Conservation (phyloP, 2,329 filamentous ascomycete genomes). For the Capronia americana region DNA sequence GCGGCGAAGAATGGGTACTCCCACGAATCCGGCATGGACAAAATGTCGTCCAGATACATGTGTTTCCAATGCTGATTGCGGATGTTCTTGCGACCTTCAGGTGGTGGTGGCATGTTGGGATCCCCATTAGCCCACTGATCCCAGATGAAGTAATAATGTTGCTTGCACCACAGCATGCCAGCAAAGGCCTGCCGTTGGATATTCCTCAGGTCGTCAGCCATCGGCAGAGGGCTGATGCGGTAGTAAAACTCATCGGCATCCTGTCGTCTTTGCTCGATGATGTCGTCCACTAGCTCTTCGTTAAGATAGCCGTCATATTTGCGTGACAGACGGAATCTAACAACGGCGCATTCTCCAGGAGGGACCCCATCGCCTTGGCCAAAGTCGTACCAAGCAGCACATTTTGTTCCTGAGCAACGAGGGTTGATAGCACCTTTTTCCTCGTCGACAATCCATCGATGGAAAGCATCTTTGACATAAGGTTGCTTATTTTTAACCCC, state of each 20-base stretch:
- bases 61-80: constrained; percentile 93
- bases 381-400: constrained; percentile 89
- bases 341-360: constrained; percentile 91
- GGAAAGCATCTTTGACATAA: constrained; percentile 96
- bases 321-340: constrained; percentile 85
- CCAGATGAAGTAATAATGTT: constrained; percentile 96
- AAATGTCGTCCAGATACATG: constrained; percentile 89
- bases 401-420: constrained; percentile 79
- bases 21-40: constrained; percentile 99
- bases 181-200: constrained; percentile 94
- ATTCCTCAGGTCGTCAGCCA: constrained; percentile 91
- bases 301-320: constrained; percentile 80
- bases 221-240: constrained; percentile 87
- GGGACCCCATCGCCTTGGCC: constrained; percentile 85
- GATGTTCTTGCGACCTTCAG: constrained; percentile 76
- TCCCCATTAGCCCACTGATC: constrained; percentile 98
- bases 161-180: constrained; percentile 99
- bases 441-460: constrained; percentile 81
- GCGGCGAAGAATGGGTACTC: constrained; percentile 98
- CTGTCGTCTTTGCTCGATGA: constrained; percentile 82
- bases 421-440: constrained; percentile 85
- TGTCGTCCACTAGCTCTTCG: constrained; percentile 89
- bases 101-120: constrained; percentile 84
- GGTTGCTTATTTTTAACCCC: constrained; percentile 76
- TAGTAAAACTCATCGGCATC: constrained; percentile 98